A percentile compares a stretch with the other conserved stretches of the same genome.
Conservation (phyloP, 345 rosid species). For the Luvunga scandens region DNA sequence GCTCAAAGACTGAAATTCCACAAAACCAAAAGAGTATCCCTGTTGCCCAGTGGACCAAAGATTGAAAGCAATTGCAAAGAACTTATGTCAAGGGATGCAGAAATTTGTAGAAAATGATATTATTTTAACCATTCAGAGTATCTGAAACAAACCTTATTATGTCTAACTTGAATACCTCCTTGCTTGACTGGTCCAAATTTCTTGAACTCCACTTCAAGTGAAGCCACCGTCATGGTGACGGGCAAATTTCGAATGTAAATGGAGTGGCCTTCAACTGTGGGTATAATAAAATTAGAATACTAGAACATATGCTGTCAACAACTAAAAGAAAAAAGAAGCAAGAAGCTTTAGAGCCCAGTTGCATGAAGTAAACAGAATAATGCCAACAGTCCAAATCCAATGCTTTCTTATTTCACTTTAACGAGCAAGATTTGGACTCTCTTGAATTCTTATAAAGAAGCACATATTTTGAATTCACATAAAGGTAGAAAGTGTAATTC, state of each 20-base stretch:
- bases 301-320: neutral
- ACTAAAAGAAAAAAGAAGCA: neutral
- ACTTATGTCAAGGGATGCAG: neutral
- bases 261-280: conserved; percentile 63
- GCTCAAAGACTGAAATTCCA: conserved; percentile 55
- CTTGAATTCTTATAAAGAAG: neutral
- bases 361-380: neutral
- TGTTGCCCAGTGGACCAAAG: conserved; percentile 42
- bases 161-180: conserved; percentile 70
- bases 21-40: conserved; percentile 76
- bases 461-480: neutral
- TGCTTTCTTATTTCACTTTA: neutral
- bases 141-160: conserved; percentile 52
- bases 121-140: neutral
- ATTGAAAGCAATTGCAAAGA: conserved; percentile 10
- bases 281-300: neutral
- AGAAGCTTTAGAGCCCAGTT: neutral
- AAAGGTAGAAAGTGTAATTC: neutral
- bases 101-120: neutral
- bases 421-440: neutral
- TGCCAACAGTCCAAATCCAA: neutral
- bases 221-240: conserved; percentile 37
- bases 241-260: conserved; percentile 63
- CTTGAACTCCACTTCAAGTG: conserved; percentile 61
- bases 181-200: conserved; percentile 70